These are phyloP conservation scores for Prototheca wickerhamii DNA, from an alignment of 163 green algal species.

Conservation along the genomic window DNA sequence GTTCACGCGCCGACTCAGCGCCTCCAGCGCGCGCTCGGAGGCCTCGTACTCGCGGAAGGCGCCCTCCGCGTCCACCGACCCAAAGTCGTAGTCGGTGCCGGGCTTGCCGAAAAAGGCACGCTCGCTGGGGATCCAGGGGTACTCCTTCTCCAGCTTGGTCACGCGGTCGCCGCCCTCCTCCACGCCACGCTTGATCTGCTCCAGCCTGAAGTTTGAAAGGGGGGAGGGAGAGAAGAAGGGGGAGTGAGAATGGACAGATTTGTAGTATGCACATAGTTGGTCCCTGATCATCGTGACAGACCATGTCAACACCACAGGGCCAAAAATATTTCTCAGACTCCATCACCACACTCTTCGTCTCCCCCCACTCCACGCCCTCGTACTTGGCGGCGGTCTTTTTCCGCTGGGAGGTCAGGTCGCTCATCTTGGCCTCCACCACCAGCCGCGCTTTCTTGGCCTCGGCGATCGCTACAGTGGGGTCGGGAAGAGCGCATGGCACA, in stretches of 20 bases:
- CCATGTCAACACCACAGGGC: no score
- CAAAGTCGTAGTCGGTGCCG: constrained; percentile 78
- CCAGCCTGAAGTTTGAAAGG: constrained; percentile 25
- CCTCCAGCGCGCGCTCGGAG: constrained; percentile 34
- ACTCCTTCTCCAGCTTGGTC: constrained; percentile 34
- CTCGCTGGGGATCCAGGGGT: constrained; percentile 72
- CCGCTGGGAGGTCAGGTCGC: constrained; percentile 57
- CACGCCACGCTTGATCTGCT: constrained; percentile 19
- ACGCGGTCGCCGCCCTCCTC: constrained; percentile 13
- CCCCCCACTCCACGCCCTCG: constrained; percentile 25
- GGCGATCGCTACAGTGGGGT: constrained; percentile 38
- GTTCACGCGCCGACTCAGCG: constrained; percentile 68
- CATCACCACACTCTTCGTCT: background rate
- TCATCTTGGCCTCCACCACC: constrained; percentile 24
- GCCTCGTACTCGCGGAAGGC: constrained; percentile 47
- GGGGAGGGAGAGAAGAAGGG: background rate
- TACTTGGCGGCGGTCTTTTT: no score
- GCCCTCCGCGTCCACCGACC: constrained; percentile 39
- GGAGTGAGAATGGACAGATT: background rate
- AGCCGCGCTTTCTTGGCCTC: constrained; percentile 37
- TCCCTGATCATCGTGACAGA: no score
- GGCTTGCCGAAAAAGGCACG: constrained; percentile 58
- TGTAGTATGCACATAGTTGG: no score
- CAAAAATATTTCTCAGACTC: no score
- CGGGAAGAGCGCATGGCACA: background rate